Base-by-base conservation (phyloP, 305 asterid genomes). In the Ajuga reptans region DNA sequence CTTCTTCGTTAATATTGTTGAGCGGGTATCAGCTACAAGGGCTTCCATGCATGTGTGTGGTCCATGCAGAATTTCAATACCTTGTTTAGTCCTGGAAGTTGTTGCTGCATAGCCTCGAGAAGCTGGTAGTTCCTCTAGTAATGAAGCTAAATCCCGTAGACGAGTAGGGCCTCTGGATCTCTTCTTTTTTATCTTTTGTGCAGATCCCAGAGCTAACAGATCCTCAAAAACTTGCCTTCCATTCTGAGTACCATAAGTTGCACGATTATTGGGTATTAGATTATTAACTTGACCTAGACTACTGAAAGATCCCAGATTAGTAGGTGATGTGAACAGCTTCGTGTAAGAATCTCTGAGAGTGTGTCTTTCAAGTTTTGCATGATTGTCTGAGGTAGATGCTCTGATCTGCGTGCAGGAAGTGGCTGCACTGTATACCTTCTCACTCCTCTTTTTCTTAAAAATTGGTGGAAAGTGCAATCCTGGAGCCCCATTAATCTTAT, bases 361-460 rank as follows among this genome's bases (percentile, higher is more conserved):
- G 43, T 74, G 36, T 42, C 18, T 66, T 33, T 53, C 47, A 54
- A 49, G 67, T 46, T 42, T 71, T 59, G 12, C 66, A 27, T 50
- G 52, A 74, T 27, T 71, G 18, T 71, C 57, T 34, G 75, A 34
- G 58, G 81, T 42, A 45, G 78, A 54, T 14, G 55, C 75, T 51
- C 71, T 50, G 39, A 72, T 58, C 72, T 73, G 73, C 43, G 45
- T 63, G 80, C 72, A 72, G 73, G 85, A 78, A 65, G 79, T 53
- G 70, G 69, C 81, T 53, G 79, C 51, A 73, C 53, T 71, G 9
- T 82, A 77, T 36, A 50, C 72, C 80, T 82, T 86, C 76, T 80
- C 87, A 3, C 83, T 85, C 81, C 97, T 89, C 83, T 72, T 89
- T 77, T 84, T 93, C 87, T 87, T 87, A 66, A 54, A 80, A 53